Conservation (phyloP, 768 basidiomycete species). For the Tremella fuciformis region DNA sequence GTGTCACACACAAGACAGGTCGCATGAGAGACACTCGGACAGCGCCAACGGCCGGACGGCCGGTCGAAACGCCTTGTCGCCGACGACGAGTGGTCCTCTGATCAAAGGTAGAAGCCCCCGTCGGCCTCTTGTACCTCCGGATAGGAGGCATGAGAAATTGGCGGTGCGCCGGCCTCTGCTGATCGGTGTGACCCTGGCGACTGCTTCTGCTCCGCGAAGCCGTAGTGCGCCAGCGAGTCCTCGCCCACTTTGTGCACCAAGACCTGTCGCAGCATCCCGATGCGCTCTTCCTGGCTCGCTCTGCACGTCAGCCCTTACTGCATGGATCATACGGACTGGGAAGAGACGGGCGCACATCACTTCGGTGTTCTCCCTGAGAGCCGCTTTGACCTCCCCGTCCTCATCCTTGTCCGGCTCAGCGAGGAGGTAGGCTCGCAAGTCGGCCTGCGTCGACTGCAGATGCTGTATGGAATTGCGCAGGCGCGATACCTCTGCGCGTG, state of each 20-base stretch:
- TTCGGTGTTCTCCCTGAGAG: constrained; percentile 34
- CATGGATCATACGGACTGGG: background rate
- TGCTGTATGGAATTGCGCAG: constrained; percentile 36
- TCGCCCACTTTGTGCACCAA: constrained; percentile 38
- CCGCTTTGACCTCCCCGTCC: constrained; percentile 19
- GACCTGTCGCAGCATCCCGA: constrained; percentile 34
- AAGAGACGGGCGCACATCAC: constrained; percentile 32
- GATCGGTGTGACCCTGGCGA: too few relatives aligned
- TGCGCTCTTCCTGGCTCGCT: constrained; percentile 38
- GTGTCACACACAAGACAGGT: too few relatives aligned
- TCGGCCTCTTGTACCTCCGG: too few relatives aligned
- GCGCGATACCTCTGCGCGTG: constrained; percentile 35
- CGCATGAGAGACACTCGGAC: too few relatives aligned
- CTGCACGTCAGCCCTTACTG: constrained; percentile 12
- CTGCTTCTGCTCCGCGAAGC: constrained; percentile 13
- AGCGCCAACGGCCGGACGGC: too few relatives aligned
- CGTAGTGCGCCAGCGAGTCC: constrained; percentile 35
- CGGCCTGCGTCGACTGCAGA: constrained; percentile 27
- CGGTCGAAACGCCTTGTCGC: too few relatives aligned
- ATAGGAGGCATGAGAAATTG: too few relatives aligned
- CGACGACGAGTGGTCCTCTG: too few relatives aligned
- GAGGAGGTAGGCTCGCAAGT: constrained; percentile 22
- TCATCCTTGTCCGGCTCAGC: constrained; percentile 21
- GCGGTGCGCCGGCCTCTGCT: too few relatives aligned
- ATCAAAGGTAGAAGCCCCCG: too few relatives aligned